Conservation (phyloP, 2,329 filamentous ascomycete species). For the Penicillium sp. region DNA sequence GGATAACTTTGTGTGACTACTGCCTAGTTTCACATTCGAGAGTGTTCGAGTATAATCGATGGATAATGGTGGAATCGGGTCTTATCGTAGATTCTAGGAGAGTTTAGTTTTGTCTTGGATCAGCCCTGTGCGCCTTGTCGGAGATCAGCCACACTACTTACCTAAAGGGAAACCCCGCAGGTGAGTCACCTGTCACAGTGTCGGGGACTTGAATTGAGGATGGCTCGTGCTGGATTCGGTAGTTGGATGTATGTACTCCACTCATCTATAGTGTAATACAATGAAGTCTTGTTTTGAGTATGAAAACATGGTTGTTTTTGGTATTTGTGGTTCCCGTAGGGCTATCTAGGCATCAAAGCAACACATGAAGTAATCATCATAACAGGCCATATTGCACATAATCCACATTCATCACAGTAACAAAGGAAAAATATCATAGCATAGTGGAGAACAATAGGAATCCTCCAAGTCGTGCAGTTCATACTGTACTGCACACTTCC, state of each 20-base stretch:
- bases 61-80: not conserved
- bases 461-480: slow-evolving; percentile 3
- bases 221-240: not conserved
- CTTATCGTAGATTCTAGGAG: not conserved
- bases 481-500: slow-evolving; percentile 8
- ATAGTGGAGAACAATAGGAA: not conserved
- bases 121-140: slow-evolving; percentile 13
- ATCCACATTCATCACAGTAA: slow-evolving; percentile 2
- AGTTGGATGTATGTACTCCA: not conserved
- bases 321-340: slow-evolving; percentile 3
- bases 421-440: slow-evolving; percentile 14
- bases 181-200: slow-evolving; percentile 6
- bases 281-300: not conserved
- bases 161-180: not conserved
- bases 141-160: slow-evolving; percentile 9
- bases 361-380: slow-evolving; percentile 5
- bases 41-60: not conserved
- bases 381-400: slow-evolving; percentile 4
- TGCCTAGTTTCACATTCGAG: not conserved
- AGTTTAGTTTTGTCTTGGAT: not conserved
- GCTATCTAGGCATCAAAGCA: slow-evolving; percentile 10
- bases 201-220: not conserved
- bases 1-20: not conserved
- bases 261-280: not conserved
- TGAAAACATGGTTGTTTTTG: slow-evolving; percentile 4